Base-by-base conservation (phyloP, 805 yeast species). In the Danielozyma ontarioensis region DNA sequence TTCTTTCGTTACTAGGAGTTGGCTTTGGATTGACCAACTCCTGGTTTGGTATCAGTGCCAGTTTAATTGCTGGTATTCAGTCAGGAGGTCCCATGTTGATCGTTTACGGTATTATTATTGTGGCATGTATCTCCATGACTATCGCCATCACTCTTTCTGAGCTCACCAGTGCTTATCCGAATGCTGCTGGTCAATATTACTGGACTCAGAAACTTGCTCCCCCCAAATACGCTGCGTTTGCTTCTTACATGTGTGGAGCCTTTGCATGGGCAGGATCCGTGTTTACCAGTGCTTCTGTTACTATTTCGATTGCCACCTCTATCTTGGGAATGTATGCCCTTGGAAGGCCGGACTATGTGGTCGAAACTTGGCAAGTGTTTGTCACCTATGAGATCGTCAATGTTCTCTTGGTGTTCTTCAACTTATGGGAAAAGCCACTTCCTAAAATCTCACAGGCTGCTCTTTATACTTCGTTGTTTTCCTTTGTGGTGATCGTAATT, bases 1-100 rank as follows among this genome's bases (percentile, higher is more conserved):
- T 69, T 30, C 51, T 65, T 58, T 67, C 79, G 1, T 51, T 76
- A 1, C 49, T 76, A 25, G 81, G 80, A 33, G 74, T 75, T 22
- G 80, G 80, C 7, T 76, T 76, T 42, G 80, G 80, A 11, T 52
- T 76, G 27, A 76, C 80, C 12, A 75, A 74, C 48, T 73, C 80
- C 1, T 76, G 82, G 81, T 68, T 70, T 37, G 81, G 81, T 35
- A 69, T 76, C 15, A 68, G 78, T 10, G 76, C 80, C 3, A 65
- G 78, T 2, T 58, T 76, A 40, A 64, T 70, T 25, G 64, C 78
- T 4, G 78, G 80, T 42, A 71, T 76, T 23, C 55, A 67, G 14
- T 63, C 75, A 32, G 81, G 82, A 41, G 81, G 82, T 3, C 80
- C 81, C 14, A 57, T 74, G 62, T 49, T 72, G 44, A 70, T 76